These are phyloP conservation scores for Geranium brycei DNA, from an alignment of 345 rosid genomes.

Conservation along the genomic window DNA sequence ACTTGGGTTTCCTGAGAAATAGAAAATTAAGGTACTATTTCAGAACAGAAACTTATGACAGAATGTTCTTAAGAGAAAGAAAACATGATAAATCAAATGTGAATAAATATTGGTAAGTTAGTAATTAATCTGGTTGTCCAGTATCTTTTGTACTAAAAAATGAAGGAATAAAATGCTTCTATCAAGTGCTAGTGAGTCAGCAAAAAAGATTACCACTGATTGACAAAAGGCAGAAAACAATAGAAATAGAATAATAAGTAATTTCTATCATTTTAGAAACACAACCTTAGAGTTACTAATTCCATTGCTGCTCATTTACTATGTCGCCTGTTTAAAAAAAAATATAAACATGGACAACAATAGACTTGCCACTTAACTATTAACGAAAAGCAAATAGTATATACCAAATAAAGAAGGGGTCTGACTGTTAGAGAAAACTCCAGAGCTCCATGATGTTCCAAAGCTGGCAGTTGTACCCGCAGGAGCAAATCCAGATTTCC, in stretches of 20 bases:
- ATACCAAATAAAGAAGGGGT: slow-evolving; percentile 32
- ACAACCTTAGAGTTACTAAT: not conserved
- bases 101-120: too few species aligned
- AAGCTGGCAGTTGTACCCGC: slow-evolving; percentile 13
- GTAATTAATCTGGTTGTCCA: too few species aligned
- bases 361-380: not conserved
- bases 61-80: too few species aligned
- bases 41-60: not conserved
- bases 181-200: too few species aligned
- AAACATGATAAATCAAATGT: too few species aligned
- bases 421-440: slow-evolving; percentile 25
- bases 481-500: slow-evolving; percentile 11
- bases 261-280: not conserved
- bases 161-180: too few species aligned
- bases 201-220: not conserved
- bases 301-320: not conserved
- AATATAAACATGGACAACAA: not conserved
- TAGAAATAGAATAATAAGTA: not conserved
- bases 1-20: slow-evolving; percentile 30
- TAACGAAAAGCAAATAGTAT: slow-evolving; percentile 5
- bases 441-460: slow-evolving; percentile 19
- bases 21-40: slow-evolving; percentile 1
- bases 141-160: too few species aligned
- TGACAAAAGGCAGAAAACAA: not conserved
- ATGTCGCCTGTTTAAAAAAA: not conserved